Evolutionary conservation across 164 flowering plant genomes (phyloP).

Genomic region (Warburgia ugandensis): DNA sequence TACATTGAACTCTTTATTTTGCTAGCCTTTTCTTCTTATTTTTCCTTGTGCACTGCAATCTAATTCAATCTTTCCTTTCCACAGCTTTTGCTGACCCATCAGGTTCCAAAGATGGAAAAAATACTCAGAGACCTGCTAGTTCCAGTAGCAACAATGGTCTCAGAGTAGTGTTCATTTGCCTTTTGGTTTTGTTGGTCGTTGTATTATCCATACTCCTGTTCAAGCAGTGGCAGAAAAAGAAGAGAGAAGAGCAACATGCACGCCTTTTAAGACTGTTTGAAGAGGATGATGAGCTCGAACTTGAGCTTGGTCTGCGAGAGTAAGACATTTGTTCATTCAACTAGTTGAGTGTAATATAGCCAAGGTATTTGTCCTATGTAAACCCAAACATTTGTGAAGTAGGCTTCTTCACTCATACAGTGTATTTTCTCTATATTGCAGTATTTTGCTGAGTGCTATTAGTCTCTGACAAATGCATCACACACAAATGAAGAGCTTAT

Average conservation of each 20-base stretch:
- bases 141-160: constrained; percentile 31
- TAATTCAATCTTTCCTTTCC: too few species aligned
- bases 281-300: constrained; percentile 90
- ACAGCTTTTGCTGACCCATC: constrained; percentile 39
- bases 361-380: too few species aligned
- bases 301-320: constrained; percentile 84
- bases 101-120: constrained; percentile 27
- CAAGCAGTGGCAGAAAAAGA: constrained; percentile 82
- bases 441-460: too few species aligned
- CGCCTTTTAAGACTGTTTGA: constrained; percentile 83
- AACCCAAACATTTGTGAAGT: too few species aligned
- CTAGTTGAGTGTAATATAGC: too few species aligned
- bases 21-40: too few species aligned
- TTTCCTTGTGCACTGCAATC: too few species aligned
- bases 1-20: too few species aligned
- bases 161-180: constrained; percentile 31
- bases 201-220: constrained; percentile 44
- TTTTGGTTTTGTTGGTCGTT: constrained; percentile 34
- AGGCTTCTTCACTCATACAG: too few species aligned
- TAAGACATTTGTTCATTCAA: constrained; percentile 20
- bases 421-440: too few species aligned
- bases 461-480: too few species aligned
- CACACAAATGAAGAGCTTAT: too few species aligned
- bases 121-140: constrained; percentile 18
- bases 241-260: constrained; percentile 81